Base-by-base conservation (phyloP, 495 filamentous ascomycete species). In the Tuber indicum region DNA sequence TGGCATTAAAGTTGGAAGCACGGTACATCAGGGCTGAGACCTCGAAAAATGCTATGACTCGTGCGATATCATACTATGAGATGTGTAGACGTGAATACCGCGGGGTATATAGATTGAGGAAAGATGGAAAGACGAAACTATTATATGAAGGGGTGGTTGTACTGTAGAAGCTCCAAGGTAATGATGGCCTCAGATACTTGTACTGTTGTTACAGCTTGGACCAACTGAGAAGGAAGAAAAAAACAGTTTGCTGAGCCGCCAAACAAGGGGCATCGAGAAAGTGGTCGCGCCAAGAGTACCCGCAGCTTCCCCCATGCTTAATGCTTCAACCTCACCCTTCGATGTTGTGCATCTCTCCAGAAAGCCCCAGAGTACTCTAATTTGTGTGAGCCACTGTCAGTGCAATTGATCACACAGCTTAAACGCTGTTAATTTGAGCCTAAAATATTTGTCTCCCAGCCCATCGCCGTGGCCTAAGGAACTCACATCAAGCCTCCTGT, bases 201-300 rank as follows among this genome's bases (percentile, higher is more conserved):
- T 46, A 14, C 9, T n/a, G n/a, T 58, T 58, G 32, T 62, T 62
- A 32, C 12, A 49, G 14, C 44, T 23, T 49, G 4, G 19, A 49
- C 19, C 17, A 52, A 52, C 47, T 7, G 19, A n/a, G 32, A 32
- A 32, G 32, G 32, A 32, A 32, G 8, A n/a, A 23, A 21, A 52
- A 52, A 52, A 52, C 21, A 36, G 58, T 66, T 66, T 66, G 58
- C 36, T 19, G 58, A 66, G 58, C 58, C 58, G 58, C 58, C 58
- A 66, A 66, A 66, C 58, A 66, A 17, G 58, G 58, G 58, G 14
- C 19, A 36, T 66, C 26, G 58, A 66, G 58, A 66, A 36, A 36
- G 58, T 36, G 26, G 58, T 66, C 14, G 58, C 26, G 58, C 58
- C 58, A 66, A 66, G 58, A 36, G 26, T 26, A 9, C n/a, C 52